These are phyloP conservation scores for Musa acuminata DNA, from an alignment of 176 grass and related monocot genomes.

Conservation along the genomic window DNA sequence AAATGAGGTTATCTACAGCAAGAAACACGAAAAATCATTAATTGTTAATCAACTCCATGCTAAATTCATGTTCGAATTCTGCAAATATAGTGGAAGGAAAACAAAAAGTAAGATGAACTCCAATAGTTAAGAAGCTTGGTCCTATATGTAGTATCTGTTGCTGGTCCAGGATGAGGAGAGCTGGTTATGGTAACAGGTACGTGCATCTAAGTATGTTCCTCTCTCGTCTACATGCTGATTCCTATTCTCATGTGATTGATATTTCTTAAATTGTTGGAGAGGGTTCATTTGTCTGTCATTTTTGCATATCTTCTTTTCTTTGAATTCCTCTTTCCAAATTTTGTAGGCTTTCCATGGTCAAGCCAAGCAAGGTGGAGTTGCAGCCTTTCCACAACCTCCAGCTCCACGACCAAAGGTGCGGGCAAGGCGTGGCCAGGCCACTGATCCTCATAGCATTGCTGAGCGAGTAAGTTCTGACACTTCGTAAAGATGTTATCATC, in stretches of 20 bases:
- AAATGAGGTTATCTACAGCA: no score
- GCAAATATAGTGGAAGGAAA: background rate
- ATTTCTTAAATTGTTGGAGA: background rate
- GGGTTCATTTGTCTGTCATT: background rate
- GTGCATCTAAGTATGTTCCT: background rate
- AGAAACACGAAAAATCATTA: no score
- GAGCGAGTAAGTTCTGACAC: slow-evolving; percentile 45
- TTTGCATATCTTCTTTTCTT: background rate
- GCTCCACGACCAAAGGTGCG: slow-evolving; percentile 90
- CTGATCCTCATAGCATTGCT: slow-evolving; percentile 94
- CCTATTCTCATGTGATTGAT: background rate
- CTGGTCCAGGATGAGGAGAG: background rate
- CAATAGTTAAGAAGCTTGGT: background rate
- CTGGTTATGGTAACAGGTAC: no score
- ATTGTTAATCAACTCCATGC: no score
- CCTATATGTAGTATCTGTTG: background rate
- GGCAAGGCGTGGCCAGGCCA: slow-evolving; percentile 83
- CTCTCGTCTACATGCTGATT: background rate
- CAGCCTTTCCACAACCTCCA: slow-evolving; percentile 40
- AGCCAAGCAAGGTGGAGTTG: slow-evolving; percentile 44
- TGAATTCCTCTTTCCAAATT: background rate
- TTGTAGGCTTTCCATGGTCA: slow-evolving; percentile 59
- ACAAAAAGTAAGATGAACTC: background rate
- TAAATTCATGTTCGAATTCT: background rate
- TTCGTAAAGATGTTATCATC: background rate